phyloP scores from a whole-genome alignment of 2,329 filamentous ascomycete species.

The Tympanopsis confertula region DNA sequence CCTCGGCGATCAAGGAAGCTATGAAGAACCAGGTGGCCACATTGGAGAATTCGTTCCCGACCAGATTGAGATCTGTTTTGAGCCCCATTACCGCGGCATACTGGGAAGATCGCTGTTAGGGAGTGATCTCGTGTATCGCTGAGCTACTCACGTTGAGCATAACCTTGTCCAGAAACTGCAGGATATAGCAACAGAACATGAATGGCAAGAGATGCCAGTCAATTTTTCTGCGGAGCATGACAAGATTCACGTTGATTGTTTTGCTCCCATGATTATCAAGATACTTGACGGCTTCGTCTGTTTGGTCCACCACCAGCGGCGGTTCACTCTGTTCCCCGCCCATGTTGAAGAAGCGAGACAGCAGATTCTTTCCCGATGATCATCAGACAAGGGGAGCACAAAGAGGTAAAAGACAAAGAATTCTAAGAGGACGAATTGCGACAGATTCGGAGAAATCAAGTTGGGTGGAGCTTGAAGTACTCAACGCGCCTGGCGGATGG shows the following conservation, averaged over 20 bases:
- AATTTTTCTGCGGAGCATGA: constrained; percentile 37
- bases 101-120: constrained; percentile 16
- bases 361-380: background rate
- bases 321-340: too few species aligned
- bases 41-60: constrained; percentile 50
- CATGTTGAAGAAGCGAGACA: constrained; percentile 3
- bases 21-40: constrained; percentile 52
- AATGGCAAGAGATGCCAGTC: constrained; percentile 48
- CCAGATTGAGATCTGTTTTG: constrained; percentile 36
- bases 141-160: constrained; percentile 39
- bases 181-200: constrained; percentile 49
- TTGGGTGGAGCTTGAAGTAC: too few species aligned
- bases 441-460: too few species aligned
- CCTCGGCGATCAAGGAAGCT: constrained; percentile 43
- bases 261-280: constrained; percentile 21
- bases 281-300: constrained; percentile 32
- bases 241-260: constrained; percentile 23
- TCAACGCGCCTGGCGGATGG: too few species aligned
- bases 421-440: too few species aligned
- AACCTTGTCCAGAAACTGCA: constrained; percentile 55
- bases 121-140: background rate
- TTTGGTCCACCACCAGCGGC: too few species aligned
- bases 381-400: too few species aligned
- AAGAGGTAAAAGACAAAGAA: too few species aligned
- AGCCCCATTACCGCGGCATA: constrained; percentile 59